Base-by-base conservation (phyloP, 495 filamentous ascomycete genomes). In the Recurvomyces mirabilis region DNA sequence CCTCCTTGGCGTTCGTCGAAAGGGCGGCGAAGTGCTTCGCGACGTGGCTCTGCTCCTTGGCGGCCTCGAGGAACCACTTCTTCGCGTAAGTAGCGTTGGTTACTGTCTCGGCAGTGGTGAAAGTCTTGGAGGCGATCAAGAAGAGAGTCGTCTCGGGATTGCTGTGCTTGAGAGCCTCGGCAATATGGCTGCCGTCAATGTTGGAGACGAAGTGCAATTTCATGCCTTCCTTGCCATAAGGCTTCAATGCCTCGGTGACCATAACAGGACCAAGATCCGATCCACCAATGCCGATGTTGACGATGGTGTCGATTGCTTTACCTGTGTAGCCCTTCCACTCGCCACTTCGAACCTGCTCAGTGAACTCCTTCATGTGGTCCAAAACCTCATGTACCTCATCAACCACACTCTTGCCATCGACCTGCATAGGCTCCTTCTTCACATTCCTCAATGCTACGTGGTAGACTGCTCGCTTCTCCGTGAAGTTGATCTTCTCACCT, bases 311-410 rank as follows among this genome's bases (percentile, higher is more conserved):
- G 56, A 98, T 84, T 68, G 83, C 81, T 82, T 96, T 95, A 59
- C 93, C 91, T n/a, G 84, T 87, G 68, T 81, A 95, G 37, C 91
- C 91, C 74, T 93, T 96, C 93, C 91, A 98, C 64, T 85, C 81
- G 43, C 93, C 91, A 64, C 82, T 89, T 49, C 91, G 71, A 23
- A 98, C 83, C 68, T 93, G 82, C 64, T 94, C 83, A 18, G 84
- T 86, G 69, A 98, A 98, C 58, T 84, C 84, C 68, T 93, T 91
- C 78, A 98, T 95, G 66, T 98, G 91, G 51, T 89, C 78, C 18
- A 98, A 73, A 22, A 95, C 93, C 14, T 73, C 70, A 62, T 94
- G 87, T 59, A 94, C 87, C 30, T 77, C 89, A 68, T 91, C 87
- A 57, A 95, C 89, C 58, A 98, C 93, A 60, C 89, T 89, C 68